Conservation (phyloP, 176 grass and related monocot genomes). For the Phyllostachys edulis region DNA sequence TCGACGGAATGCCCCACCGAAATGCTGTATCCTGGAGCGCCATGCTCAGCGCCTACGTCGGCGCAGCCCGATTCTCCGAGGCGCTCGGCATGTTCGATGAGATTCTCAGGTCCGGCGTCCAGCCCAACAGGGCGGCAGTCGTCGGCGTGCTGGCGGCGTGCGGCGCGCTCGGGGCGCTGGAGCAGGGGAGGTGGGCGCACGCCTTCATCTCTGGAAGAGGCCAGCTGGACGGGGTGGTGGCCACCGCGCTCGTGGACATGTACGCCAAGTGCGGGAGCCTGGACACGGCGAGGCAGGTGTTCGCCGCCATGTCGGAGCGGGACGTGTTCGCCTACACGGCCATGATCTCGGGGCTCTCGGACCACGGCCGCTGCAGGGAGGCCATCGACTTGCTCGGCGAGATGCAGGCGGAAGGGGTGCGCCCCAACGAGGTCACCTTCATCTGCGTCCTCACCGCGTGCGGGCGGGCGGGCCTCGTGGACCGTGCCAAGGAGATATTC, state of each 20-base stretch:
- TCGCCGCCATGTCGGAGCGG: background rate
- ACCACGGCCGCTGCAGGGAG: slow-evolving; percentile 38
- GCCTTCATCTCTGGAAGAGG: background rate
- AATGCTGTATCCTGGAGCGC: slow-evolving; percentile 59
- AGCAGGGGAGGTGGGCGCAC: slow-evolving; percentile 67
- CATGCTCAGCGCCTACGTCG: slow-evolving; percentile 50
- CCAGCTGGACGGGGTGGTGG: slow-evolving; percentile 28
- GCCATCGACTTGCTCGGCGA: slow-evolving; percentile 33
- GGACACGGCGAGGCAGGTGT: slow-evolving; percentile 44
- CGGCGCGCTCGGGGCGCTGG: slow-evolving; percentile 56
- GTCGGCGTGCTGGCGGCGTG: slow-evolving; percentile 43
- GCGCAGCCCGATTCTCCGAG: slow-evolving; percentile 35
- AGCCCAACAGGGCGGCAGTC: slow-evolving; percentile 46
- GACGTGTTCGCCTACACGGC: slow-evolving; percentile 67
- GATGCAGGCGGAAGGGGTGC: slow-evolving; percentile 49
- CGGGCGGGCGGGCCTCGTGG: slow-evolving; percentile 33
- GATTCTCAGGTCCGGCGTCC: slow-evolving; percentile 34
- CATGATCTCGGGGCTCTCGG: slow-evolving; percentile 63
- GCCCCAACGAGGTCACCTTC: slow-evolving; percentile 66
- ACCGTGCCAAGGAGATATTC: slow-evolving; percentile 36
- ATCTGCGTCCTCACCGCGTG: slow-evolving; percentile 58
- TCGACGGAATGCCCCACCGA: slow-evolving; percentile 55
- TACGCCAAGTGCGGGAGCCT: slow-evolving; percentile 72
- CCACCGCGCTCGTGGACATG: slow-evolving; percentile 67
- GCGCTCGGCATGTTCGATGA: slow-evolving; percentile 43